A percentile compares a stretch with the other conserved stretches of the same genome.
Conservation (phyloP, 2,329 filamentous ascomycete species). For the Davidsoniella australis region DNA sequence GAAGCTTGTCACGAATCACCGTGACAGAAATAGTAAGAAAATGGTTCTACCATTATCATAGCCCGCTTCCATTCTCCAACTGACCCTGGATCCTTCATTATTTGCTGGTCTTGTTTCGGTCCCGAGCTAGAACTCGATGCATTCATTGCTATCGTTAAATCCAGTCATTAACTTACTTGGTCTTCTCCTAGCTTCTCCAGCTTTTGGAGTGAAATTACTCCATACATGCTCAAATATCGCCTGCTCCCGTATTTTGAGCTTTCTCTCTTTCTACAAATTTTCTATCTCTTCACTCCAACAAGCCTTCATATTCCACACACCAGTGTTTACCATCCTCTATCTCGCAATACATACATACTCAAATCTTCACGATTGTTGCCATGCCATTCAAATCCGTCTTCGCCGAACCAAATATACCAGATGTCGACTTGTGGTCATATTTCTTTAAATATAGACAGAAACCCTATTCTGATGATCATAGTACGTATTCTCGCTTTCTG, state of each 20-base stretch:
- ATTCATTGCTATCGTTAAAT: no score
- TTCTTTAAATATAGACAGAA: conserved; percentile 54
- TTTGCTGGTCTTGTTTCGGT: no score
- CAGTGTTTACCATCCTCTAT: not conserved
- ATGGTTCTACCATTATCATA: no score
- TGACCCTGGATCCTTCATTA: no score
- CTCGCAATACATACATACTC: not conserved
- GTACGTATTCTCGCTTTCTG: conserved; percentile 26
- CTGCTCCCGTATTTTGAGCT: not conserved
- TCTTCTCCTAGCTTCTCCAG: not conserved
- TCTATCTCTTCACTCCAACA: not conserved
- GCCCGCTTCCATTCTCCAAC: no score
- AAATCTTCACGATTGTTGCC: not conserved
- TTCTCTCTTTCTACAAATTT: not conserved
- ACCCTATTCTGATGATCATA: conserved; percentile 53
- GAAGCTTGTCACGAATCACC: no score
- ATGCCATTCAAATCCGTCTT: conserved; percentile 61
- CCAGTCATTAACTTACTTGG: no score
- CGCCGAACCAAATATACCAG: conserved; percentile 49
- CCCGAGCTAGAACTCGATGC: no score
- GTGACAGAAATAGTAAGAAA: no score
- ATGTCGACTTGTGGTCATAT: conserved; percentile 61
- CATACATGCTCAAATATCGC: not conserved
- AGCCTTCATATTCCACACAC: not conserved
- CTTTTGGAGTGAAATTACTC: not conserved